These are phyloP conservation scores for Auriscalpium vulgare DNA, from an alignment of 768 basidiomycete species.

Conservation along the genomic window DNA sequence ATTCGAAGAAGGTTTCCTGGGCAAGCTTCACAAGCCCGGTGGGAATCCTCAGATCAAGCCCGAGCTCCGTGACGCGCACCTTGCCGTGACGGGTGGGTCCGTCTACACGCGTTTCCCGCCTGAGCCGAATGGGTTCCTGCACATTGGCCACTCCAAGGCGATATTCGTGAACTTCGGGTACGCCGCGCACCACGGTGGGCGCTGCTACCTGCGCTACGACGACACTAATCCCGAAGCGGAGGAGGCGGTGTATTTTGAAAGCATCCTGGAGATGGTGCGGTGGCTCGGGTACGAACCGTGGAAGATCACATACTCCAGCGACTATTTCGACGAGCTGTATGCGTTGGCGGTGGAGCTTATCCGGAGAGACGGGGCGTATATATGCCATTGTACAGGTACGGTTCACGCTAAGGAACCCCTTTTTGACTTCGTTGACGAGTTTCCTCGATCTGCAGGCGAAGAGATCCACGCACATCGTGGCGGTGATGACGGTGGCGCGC, in stretches of 20 bases:
- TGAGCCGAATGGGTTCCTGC: conserved; percentile 95
- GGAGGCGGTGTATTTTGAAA: conserved; percentile 93
- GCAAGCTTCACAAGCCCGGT: conserved; percentile 86
- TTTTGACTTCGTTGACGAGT: background rate
- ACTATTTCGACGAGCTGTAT: conserved; percentile 86
- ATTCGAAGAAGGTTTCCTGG: conserved; percentile 93
- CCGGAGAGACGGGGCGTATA: conserved; percentile 85
- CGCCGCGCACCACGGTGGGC: conserved; percentile 87
- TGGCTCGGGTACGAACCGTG: conserved; percentile 98
- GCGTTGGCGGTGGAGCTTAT: conserved; percentile 85
- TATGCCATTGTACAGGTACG: conserved; percentile 93
- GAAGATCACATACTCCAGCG: conserved; percentile 98
- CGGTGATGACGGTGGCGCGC: conserved; percentile 68
- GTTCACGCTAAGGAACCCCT: conserved; percentile 7
- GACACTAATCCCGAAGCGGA: conserved; percentile 99
- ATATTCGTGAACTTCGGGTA: conserved; percentile 99
- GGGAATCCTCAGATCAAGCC: conserved; percentile 84
- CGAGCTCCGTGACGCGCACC: conserved; percentile 71
- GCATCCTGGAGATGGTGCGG: conserved; percentile 87
- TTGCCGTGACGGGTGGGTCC: conserved; percentile 68
- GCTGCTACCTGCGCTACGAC: conserved; percentile 91
- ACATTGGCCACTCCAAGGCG: conserved; percentile 96
- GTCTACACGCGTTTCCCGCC: conserved; percentile 98
- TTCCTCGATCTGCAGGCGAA: conserved; percentile 51
- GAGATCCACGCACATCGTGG: conserved; percentile 88